These are phyloP conservation scores for Leccinum disarticulatum DNA, from an alignment of 768 basidiomycete genomes.

Conservation along the genomic window DNA sequence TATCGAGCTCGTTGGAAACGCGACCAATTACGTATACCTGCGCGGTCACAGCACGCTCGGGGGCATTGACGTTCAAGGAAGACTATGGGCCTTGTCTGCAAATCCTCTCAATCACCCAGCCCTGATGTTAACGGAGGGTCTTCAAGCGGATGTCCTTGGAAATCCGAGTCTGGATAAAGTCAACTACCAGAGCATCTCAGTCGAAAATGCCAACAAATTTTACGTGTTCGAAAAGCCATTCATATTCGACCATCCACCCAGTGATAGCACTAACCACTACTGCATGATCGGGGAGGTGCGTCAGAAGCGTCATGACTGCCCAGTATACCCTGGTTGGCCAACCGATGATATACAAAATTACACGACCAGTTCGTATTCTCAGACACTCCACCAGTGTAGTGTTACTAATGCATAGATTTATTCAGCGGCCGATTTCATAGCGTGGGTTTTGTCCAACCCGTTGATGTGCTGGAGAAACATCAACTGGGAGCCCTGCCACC, in stretches of 20 bases:
- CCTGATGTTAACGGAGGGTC: neutral
- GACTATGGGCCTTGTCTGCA: neutral
- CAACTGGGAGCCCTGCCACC: neutral
- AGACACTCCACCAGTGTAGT: too few species aligned
- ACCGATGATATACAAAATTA: neutral
- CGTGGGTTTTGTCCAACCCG: neutral
- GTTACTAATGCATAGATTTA: too few species aligned
- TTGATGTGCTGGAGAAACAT: constrained; percentile 4
- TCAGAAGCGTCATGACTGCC: constrained; percentile 10
- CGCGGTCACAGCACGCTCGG: constrained; percentile 12
- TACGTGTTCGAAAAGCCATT: constrained; percentile 9
- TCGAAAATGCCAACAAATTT: neutral
- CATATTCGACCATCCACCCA: neutral
- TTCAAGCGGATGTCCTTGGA: neutral
- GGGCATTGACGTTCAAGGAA: constrained; percentile 12
- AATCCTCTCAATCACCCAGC: neutral
- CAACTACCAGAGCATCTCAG: constrained; percentile 6
- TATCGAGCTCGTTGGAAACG: constrained; percentile 4
- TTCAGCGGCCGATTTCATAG: constrained; percentile 1
- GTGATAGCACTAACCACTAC: constrained; percentile 1
- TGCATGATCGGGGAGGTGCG: constrained; percentile 8
- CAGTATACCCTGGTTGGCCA: constrained; percentile 5
- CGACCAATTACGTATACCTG: constrained; percentile 8
- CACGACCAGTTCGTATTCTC: constrained; percentile 2
- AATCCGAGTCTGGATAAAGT: too few species aligned